phyloP scores from a whole-genome alignment of 2,329 filamentous ascomycete species.

The Fusarium zealandicum region DNA sequence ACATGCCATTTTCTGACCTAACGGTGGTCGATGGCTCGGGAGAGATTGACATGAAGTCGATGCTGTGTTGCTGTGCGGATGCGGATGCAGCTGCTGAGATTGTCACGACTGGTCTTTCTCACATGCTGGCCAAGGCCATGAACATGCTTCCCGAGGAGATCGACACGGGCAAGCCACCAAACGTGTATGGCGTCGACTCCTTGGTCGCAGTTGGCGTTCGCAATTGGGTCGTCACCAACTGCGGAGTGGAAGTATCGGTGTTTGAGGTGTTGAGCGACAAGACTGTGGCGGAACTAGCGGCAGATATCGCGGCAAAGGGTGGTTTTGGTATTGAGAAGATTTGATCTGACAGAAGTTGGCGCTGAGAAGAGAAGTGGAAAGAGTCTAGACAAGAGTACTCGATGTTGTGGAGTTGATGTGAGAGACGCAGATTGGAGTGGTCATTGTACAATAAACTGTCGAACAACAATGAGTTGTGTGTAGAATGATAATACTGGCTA shows the following conservation, averaged over 20 bases:
- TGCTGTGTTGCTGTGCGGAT: conserved; percentile 44
- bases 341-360: not conserved
- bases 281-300: conserved; percentile 50
- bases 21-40: conserved; percentile 21
- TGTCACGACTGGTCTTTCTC: conserved; percentile 47
- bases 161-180: conserved; percentile 50
- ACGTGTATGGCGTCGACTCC: conserved; percentile 60
- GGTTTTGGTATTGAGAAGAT: conserved; percentile 35
- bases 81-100: conserved; percentile 44
- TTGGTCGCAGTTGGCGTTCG: conserved; percentile 60
- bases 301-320: conserved; percentile 46
- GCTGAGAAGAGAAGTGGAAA: not conserved
- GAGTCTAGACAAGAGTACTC: not conserved
- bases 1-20: conserved; percentile 49
- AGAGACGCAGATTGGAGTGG: not conserved
- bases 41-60: conserved; percentile 42
- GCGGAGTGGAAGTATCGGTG: conserved; percentile 53
- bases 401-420: not conserved
- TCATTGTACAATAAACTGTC: not conserved
- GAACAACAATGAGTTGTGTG: not conserved
- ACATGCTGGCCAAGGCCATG: conserved; percentile 54
- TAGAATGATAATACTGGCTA: not conserved
- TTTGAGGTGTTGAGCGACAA: conserved; percentile 57
- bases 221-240: conserved; percentile 58
- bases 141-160: conserved; percentile 55